These are phyloP conservation scores for Didymella pomorum DNA, from an alignment of 2,329 filamentous ascomycete genomes.

Conservation along the genomic window DNA sequence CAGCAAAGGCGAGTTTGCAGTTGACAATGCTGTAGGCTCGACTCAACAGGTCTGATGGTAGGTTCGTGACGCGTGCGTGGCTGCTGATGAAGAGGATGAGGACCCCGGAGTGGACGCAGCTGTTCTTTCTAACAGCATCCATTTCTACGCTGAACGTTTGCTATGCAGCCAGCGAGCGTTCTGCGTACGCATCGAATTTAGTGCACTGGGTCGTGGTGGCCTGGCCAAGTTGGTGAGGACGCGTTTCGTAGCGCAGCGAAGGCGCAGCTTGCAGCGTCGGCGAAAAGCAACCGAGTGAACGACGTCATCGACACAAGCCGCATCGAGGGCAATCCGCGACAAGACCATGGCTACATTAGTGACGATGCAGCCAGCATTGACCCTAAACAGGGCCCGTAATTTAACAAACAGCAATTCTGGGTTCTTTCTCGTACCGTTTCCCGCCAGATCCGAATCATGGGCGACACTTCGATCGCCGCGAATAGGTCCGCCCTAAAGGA, in stretches of 20 bases:
- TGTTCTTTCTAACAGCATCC: not conserved
- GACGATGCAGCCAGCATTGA: slow-evolving; percentile 1
- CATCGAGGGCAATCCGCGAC: slow-evolving; percentile 8
- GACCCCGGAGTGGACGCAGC: not conserved
- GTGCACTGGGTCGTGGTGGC: slow-evolving; percentile 7
- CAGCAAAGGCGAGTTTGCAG: too few relatives aligned
- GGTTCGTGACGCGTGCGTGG: not conserved
- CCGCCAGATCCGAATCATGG: slow-evolving; percentile 15
- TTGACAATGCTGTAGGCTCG: not conserved
- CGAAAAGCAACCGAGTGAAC: not conserved
- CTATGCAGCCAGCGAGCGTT: not conserved
- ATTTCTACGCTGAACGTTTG: not conserved
- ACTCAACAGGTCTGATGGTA: not conserved
- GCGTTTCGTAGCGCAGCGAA: slow-evolving; percentile 10
- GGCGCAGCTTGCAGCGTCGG: slow-evolving; percentile 13
- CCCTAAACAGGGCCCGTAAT: not conserved
- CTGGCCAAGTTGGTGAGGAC: not conserved
- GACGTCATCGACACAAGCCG: slow-evolving; percentile 17
- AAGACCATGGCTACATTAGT: slow-evolving; percentile 6
- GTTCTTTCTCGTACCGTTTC: not conserved
- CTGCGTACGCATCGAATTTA: slow-evolving; percentile 4
- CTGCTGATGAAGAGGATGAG: not conserved
- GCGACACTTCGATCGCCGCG: slow-evolving; percentile 32
- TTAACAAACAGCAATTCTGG: not conserved
- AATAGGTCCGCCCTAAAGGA: slow-evolving; percentile 46